Percentiles rank a stretch among this genome's conserved stretches.
These are phyloP conservation scores for Trichopus zeylanicus DNA, from an alignment of 116 monocot species.

Conservation along the genomic window DNA sequence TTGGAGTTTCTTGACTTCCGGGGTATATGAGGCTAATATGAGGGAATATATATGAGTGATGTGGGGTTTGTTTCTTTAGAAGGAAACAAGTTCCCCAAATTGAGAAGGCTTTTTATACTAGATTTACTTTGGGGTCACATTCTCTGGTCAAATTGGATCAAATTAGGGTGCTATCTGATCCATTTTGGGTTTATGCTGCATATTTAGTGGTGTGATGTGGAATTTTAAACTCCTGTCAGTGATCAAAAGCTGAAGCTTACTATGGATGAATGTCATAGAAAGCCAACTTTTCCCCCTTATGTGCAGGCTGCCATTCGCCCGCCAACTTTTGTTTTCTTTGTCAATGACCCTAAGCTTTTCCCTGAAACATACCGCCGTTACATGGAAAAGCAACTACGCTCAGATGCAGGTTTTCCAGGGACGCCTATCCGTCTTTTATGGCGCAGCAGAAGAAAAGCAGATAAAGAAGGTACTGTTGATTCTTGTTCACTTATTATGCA, in stretches of 20 bases:
- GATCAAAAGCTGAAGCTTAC: neutral
- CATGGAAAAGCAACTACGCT: slow-evolving; percentile 89
- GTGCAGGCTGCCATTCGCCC: slow-evolving; percentile 84
- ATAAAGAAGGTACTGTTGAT: slow-evolving; percentile 37
- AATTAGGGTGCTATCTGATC: neutral
- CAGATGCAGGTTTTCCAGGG: slow-evolving; percentile 90
- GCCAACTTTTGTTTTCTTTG: slow-evolving; percentile 97
- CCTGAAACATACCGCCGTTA: slow-evolving; percentile 95
- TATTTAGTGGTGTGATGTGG: no score
- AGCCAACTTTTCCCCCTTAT: slow-evolving; percentile 3
- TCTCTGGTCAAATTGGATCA: neutral
- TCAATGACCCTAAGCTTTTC: slow-evolving; percentile 79
- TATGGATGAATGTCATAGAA: neutral
- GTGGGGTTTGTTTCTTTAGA: neutral
- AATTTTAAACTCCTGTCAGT: neutral
- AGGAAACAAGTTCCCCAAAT: neutral
- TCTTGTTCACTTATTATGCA: no score
- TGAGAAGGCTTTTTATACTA: neutral
- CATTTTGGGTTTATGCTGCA: neutral
- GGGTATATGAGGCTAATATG: no score
- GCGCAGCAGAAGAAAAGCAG: slow-evolving; percentile 64
- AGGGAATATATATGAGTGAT: neutral
- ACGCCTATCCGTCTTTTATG: slow-evolving; percentile 92
- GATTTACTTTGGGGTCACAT: neutral
- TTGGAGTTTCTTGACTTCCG: no score